These are phyloP conservation scores for Chromera velia DNA, from an alignment of 73 alveolate species.

Conservation along the genomic window DNA sequence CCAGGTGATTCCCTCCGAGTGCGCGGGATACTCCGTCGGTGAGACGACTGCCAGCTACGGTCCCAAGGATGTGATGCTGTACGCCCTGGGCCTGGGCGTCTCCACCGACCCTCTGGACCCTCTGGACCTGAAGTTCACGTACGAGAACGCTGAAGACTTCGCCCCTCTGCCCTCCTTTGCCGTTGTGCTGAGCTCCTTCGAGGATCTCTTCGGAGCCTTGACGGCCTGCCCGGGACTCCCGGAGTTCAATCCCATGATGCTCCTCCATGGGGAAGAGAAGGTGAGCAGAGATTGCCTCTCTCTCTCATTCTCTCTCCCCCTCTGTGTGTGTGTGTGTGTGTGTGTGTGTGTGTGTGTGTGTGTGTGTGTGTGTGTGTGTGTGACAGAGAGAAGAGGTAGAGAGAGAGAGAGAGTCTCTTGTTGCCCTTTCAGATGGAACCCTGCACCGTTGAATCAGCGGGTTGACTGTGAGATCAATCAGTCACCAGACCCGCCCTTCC, in stretches of 20 bases:
- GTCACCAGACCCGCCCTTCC: too few relatives aligned
- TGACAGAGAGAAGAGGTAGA: too few relatives aligned
- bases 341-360: too few relatives aligned
- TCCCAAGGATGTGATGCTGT: slow-evolving; percentile 47
- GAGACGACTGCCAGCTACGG: slow-evolving; percentile 18
- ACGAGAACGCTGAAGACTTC: slow-evolving; percentile 65
- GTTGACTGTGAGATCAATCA: too few relatives aligned
- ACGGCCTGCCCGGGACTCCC: slow-evolving; percentile 73
- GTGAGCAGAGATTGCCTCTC: too few relatives aligned
- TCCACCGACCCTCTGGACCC: slow-evolving; percentile 62
- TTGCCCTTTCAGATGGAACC: too few relatives aligned
- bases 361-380: too few relatives aligned
- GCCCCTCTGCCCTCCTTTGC: slow-evolving; percentile 63
- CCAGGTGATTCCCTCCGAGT: neutral
- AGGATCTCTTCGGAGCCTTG: slow-evolving; percentile 47
- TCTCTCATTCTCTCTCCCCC: too few relatives aligned
- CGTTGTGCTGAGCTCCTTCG: slow-evolving; percentile 49
- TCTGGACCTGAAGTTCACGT: slow-evolving; percentile 59
- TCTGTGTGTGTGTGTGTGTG: too few relatives aligned
- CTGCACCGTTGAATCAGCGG: too few relatives aligned
- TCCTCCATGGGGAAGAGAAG: slow-evolving; percentile 77
- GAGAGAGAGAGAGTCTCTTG: too few relatives aligned
- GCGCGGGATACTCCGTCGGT: slow-evolving; percentile 43
- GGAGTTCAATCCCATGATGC: slow-evolving; percentile 79
- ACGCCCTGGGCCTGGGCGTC: slow-evolving; percentile 67